phyloP scores from a whole-genome alignment of 305 asterid species.

The Ruellia speciosa region DNA sequence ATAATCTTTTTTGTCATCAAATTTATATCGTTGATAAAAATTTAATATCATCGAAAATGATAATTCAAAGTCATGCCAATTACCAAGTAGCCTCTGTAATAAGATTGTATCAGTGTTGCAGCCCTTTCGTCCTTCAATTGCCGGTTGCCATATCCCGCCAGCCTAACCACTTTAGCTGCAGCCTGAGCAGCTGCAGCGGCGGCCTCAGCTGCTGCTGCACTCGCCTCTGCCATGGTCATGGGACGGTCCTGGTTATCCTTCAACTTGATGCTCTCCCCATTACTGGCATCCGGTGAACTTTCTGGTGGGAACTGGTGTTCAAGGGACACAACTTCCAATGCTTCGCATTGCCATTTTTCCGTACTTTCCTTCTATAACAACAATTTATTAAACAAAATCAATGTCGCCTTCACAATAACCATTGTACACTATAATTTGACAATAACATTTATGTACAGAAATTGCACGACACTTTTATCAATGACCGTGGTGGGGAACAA shows the following conservation, averaged over 20 bases:
- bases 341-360: slow-evolving; percentile 60
- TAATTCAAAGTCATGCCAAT: not conserved
- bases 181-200: slow-evolving; percentile 57
- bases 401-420: no score
- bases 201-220: slow-evolving; percentile 62
- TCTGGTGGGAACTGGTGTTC: slow-evolving; percentile 67
- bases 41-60: not conserved
- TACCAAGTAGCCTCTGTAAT: slow-evolving; percentile 90
- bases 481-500: slow-evolving; percentile 20
- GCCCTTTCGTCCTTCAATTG: slow-evolving; percentile 60
- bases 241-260: slow-evolving; percentile 32
- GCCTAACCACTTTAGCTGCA: slow-evolving; percentile 46
- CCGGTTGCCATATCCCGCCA: slow-evolving; percentile 54
- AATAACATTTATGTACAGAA: no score
- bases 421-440: no score
- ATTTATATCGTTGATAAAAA: no score
- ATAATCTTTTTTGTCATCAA: no score
- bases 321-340: slow-evolving; percentile 71
- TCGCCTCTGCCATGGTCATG: slow-evolving; percentile 44
- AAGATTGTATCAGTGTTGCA: slow-evolving; percentile 61
- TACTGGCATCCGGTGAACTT: slow-evolving; percentile 65
- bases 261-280: slow-evolving; percentile 33
- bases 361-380: slow-evolving; percentile 42
- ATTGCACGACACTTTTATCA: slow-evolving; percentile 45
- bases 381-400: not conserved